phyloP scores from a whole-genome alignment of 495 filamentous ascomycete genomes.

The Penicillium pancosmium region DNA sequence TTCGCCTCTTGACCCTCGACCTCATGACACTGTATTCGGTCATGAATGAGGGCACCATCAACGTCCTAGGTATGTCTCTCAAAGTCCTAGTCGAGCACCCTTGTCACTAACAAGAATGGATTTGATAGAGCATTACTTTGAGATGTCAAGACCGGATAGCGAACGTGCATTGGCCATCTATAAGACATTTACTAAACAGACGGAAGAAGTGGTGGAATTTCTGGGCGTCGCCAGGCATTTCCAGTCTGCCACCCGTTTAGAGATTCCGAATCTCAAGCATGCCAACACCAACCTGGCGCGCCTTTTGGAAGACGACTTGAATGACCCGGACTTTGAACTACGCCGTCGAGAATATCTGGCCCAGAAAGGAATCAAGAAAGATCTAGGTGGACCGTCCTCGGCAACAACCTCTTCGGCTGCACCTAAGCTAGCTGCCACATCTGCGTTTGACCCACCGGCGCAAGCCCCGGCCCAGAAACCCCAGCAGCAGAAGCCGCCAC shows the following conservation, averaged over 20 bases:
- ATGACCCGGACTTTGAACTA: conserved; percentile 94
- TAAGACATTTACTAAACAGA: conserved; percentile 89
- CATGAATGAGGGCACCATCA: conserved; percentile 97
- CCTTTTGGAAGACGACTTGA: conserved; percentile 91
- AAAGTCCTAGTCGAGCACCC: neutral
- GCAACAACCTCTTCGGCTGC: conserved; percentile 3
- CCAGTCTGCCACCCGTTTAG: conserved; percentile 86
- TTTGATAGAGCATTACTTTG: conserved; percentile 86
- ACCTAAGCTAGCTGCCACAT: conserved; percentile 30
- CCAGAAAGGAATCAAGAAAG: conserved; percentile 67
- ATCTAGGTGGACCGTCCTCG: conserved; percentile 19
- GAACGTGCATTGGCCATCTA: conserved; percentile 92
- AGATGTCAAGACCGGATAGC: conserved; percentile 94
- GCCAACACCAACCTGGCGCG: conserved; percentile 87
- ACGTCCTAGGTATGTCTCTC: conserved; percentile 75
- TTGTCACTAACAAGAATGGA: conserved; percentile 9
- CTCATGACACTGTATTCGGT: conserved; percentile 89
- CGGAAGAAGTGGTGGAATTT: conserved; percentile 89
- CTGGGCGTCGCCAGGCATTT: conserved; percentile 84
- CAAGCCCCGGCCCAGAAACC: conserved; percentile 11
- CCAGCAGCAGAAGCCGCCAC: conserved; percentile 55
- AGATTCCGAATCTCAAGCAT: conserved; percentile 97
- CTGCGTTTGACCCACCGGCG: conserved; percentile 21
- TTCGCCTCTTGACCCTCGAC: conserved; percentile 88
- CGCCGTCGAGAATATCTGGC: conserved; percentile 90